A percentile compares a stretch with the other conserved stretches of the same genome.
Evolutionary conservation across 495 filamentous ascomycete species (phyloP).

Genomic region (Ramalina intermedia): DNA sequence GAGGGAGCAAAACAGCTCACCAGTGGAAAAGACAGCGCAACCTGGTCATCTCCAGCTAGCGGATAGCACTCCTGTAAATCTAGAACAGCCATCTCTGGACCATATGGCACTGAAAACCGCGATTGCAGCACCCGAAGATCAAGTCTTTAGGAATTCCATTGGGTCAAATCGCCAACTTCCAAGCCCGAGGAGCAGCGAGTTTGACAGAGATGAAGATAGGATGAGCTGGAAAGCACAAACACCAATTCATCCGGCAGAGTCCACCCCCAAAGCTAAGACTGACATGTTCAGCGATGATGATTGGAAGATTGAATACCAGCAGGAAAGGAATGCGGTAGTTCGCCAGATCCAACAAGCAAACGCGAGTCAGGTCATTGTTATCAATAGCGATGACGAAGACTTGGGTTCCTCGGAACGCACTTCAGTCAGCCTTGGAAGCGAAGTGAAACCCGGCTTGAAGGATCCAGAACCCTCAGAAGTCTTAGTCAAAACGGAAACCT

Average conservation of each 20-base stretch:
- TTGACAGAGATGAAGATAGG: slow-evolving; percentile 7
- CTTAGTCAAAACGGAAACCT: slow-evolving; percentile 4
- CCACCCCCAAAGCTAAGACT: neutral
- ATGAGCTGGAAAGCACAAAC: slow-evolving; percentile 24
- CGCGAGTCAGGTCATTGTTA: slow-evolving; percentile 32
- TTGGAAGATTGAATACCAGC: slow-evolving; percentile 29
- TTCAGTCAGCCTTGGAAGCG: too few species aligned
- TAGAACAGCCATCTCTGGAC: neutral
- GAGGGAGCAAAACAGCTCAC: slow-evolving; percentile 7
- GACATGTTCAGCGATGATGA: slow-evolving; percentile 1
- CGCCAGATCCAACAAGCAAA: slow-evolving; percentile 34
- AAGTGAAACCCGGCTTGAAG: slow-evolving; percentile 28
- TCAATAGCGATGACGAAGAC: slow-evolving; percentile 31
- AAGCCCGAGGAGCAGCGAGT: too few species aligned
- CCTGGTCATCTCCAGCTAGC: neutral
- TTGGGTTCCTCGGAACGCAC: slow-evolving; percentile 1
- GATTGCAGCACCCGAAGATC: neutral
- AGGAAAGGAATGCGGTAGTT: slow-evolving; percentile 35
- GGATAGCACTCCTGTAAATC: neutral
- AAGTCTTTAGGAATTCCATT: neutral
- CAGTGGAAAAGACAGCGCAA: neutral
- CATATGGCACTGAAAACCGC: neutral
- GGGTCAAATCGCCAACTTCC: neutral
- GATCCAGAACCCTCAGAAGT: slow-evolving; percentile 12
- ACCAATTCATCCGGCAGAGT: slow-evolving; percentile 1